phyloP scores from a whole-genome alignment of 2,329 filamentous ascomycete species.

The Aspergillus sp. region DNA sequence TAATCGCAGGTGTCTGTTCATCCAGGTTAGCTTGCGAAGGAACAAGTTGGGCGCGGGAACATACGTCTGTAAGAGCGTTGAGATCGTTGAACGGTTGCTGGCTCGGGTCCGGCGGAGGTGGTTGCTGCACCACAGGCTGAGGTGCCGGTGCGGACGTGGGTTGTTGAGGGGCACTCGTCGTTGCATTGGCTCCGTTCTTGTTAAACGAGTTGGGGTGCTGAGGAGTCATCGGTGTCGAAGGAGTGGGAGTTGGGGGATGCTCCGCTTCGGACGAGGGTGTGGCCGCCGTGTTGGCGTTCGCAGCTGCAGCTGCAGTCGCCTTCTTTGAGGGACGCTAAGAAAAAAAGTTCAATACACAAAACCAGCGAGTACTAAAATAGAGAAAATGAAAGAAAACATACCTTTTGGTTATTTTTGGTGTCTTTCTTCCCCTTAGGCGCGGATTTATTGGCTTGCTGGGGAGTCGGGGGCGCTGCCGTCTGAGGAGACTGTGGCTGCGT shows the following conservation, averaged over 20 bases:
- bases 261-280: conserved; percentile 40
- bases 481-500: conserved; percentile 38
- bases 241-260: conserved; percentile 41
- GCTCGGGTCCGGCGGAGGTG: neutral
- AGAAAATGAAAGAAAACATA: conserved; percentile 20
- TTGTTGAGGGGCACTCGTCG: conserved; percentile 24
- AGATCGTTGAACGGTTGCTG: conserved; percentile 27
- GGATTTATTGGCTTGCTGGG: conserved; percentile 51
- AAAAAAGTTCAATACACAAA: conserved; percentile 12
- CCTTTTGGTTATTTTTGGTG: conserved; percentile 47
- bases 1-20: conserved; percentile 27
- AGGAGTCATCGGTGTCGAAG: conserved; percentile 42
- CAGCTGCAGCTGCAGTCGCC: conserved; percentile 25
- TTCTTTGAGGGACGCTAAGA: conserved; percentile 38
- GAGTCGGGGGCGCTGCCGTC: conserved; percentile 52
- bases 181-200: conserved; percentile 31
- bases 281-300: conserved; percentile 33
- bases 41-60: conserved; percentile 7
- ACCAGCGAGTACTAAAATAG: neutral
- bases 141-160: conserved; percentile 30
- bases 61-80: conserved; percentile 29
- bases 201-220: conserved; percentile 40
- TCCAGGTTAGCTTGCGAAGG: conserved; percentile 9
- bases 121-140: conserved; percentile 23
- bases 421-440: conserved; percentile 53